Evolutionary conservation across 768 basidiomycete genomes (phyloP).

Genomic region (Postia placenta): DNA sequence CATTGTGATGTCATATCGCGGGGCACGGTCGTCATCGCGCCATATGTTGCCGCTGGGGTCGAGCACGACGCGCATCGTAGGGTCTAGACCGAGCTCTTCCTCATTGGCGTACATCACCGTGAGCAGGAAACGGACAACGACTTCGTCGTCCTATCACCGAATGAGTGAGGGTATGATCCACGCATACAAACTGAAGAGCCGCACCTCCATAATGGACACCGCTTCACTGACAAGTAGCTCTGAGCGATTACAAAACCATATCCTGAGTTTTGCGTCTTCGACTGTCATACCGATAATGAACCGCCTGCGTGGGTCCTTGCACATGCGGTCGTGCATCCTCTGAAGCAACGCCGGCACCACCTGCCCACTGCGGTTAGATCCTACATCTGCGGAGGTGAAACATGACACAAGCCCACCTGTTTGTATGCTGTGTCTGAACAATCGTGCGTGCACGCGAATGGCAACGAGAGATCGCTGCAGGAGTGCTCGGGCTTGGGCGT

Average conservation of each 20-base stretch:
- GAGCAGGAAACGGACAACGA: neutral
- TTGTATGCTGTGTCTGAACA: too few relatives aligned
- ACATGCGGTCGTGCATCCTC: constrained; percentile 24
- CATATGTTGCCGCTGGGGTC: neutral
- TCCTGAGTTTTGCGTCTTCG: constrained; percentile 17
- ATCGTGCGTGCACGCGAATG: too few relatives aligned
- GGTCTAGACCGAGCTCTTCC: neutral
- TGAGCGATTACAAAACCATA: constrained; percentile 25
- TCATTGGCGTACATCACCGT: neutral
- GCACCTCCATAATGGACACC: constrained; percentile 14
- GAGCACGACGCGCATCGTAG: neutral
- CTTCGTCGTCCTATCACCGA: neutral
- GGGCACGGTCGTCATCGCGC: neutral
- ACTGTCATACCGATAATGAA: constrained; percentile 25
- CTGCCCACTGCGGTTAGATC: too few relatives aligned
- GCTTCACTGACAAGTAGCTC: constrained; percentile 12
- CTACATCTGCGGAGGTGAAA: too few relatives aligned
- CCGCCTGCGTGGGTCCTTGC: constrained; percentile 20
- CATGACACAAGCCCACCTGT: too few relatives aligned
- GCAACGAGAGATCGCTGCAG: too few relatives aligned
- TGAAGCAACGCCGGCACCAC: too few relatives aligned
- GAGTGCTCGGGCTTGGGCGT: too few relatives aligned
- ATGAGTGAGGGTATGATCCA: neutral
- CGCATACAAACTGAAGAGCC: neutral
- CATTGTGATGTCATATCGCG: neutral